Conservation (phyloP, 139 green algal species). For the Volvox reticuliferus region DNA sequence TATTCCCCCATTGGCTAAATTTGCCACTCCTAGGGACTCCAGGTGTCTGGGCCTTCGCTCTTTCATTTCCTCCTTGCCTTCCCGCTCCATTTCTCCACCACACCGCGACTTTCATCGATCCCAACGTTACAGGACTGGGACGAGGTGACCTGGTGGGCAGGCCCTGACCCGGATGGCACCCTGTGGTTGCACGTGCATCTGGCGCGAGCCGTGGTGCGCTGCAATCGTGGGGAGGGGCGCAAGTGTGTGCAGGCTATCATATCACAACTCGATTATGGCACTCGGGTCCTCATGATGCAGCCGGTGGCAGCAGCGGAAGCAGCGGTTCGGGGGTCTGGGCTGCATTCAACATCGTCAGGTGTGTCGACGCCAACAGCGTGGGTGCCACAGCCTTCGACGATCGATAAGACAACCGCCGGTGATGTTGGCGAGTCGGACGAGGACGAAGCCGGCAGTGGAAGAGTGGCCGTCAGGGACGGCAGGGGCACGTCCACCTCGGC, state of each 20-base stretch:
- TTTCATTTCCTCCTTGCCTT: no score
- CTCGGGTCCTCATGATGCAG: slow-evolving; percentile 6
- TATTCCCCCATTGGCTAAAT: no score
- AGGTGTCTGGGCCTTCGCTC: no score
- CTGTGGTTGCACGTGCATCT: slow-evolving; percentile 44
- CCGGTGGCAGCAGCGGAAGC: not conserved
- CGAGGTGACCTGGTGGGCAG: slow-evolving; percentile 30
- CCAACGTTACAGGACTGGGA: not conserved
- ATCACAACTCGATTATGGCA: slow-evolving; percentile 20
- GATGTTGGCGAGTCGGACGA: not conserved
- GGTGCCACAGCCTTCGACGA: not conserved
- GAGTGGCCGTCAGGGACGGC: not conserved
- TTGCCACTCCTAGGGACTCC: no score
- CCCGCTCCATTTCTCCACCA: no score
- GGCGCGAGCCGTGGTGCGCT: slow-evolving; percentile 15
- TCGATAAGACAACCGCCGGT: not conserved
- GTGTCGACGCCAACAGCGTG: not conserved
- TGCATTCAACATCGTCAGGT: not conserved
- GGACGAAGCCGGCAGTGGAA: not conserved
- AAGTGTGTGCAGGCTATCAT: slow-evolving; percentile 1
- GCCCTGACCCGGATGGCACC: slow-evolving; percentile 35
- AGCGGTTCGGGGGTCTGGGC: not conserved
- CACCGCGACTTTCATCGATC: no score
- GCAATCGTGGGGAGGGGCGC: not conserved
- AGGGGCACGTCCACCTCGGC: not conserved